Conservation (phyloP, 2,329 filamentous ascomycete genomes). For the Penicillium corylophilum region DNA sequence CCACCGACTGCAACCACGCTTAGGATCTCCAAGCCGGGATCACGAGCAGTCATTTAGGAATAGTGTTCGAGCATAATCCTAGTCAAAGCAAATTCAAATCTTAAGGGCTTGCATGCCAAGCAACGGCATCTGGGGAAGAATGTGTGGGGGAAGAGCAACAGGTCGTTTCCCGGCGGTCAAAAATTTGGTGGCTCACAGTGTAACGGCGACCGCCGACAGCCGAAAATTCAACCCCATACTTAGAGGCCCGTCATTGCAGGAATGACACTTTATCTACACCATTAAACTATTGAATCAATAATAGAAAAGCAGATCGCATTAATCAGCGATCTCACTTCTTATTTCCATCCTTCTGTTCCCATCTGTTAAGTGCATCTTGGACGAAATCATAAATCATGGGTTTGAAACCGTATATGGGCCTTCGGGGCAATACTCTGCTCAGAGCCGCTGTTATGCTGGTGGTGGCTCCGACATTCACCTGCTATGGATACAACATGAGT, state of each 20-base stretch:
- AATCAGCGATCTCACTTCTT: not conserved
- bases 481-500: conserved; percentile 55
- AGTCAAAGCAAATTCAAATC: not conserved
- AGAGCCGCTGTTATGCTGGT: conserved; percentile 23
- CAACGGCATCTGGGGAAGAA: not conserved
- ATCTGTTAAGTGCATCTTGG: not conserved
- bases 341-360: not conserved
- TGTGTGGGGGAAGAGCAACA: not conserved
- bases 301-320: not conserved
- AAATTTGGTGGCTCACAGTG: not conserved
- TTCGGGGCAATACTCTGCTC: conserved; percentile 22
- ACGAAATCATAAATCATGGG: conserved; percentile 13
- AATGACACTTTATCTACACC: not conserved
- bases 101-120: not conserved
- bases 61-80: not conserved
- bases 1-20: not conserved
- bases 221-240: conserved; percentile 1
- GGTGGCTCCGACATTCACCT: conserved; percentile 41
- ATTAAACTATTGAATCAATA: not conserved
- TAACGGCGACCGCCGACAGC: conserved; percentile 8
- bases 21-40: not conserved
- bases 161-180: not conserved
- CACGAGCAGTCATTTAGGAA: not conserved
- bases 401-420: conserved; percentile 22
- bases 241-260: not conserved